Base-by-base conservation (phyloP, 2,329 filamentous ascomycete species). In the Colletotrichum sp. region DNA sequence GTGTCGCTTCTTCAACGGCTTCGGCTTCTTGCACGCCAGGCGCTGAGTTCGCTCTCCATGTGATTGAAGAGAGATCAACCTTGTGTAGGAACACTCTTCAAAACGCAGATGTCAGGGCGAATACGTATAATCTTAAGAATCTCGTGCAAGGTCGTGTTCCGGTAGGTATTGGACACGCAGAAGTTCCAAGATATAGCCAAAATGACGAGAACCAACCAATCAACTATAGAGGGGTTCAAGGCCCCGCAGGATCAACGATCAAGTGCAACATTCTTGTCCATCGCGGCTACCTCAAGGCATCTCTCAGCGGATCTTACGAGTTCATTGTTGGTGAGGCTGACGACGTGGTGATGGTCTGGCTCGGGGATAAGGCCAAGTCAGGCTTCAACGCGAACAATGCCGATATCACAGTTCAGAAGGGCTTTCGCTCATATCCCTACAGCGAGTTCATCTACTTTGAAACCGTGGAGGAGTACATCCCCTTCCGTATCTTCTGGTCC, bases 41-140 rank as follows among this genome's bases (percentile, higher is more conserved):
- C 8, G 32, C 62, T 16, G 73, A 77, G 56, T 76, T 69, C 7
- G 76, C 76, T 26, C 24, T 76, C 4, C 74, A 73, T n/a, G 48
- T 65, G 16, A 36, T 66, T 24, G 24, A 30, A 32, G 36, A 43
- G 16, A 38, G n/a, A 8, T 67, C 64, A 15, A 32, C 2, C 8
- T 26, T 58, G n/a, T 52, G 43, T 38, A 18, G 16, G 26, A 56
- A 67, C 16, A 52, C 68, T 38, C 43, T 24, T 30, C 58, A 24
- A 43, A 43, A 62, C n/a, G 26, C 2, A 55, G 15, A 21, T 16
- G n/a, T 52, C 62, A 32, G 24, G 16, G 28, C 65, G 10, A 48
- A 67, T 26, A 36, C 36, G 18, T 56, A 28, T 1, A 26, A 70
- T 32, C 60, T 74, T 6, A n/a, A 30, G 6, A 56, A 26, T 8